Evolutionary conservation across 768 basidiomycete genomes (phyloP), one percentile per base, ranked within the genome.

Genomic region (Suillus cothurnatus): DNA sequence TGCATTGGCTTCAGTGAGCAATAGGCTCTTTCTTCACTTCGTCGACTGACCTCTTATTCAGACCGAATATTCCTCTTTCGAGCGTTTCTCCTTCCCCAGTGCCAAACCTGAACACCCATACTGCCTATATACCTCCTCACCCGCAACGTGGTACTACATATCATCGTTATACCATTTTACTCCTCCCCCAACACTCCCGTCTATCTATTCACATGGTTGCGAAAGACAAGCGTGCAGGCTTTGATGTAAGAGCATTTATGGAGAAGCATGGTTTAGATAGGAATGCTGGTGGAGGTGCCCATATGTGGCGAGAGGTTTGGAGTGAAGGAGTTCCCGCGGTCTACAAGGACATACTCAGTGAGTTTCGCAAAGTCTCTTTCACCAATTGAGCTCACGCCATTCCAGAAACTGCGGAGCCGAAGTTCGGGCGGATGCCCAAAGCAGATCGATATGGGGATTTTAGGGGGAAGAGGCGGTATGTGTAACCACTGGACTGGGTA

Each of bases 271-370:
- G 81, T 45, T 73, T 92, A 60, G 81, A 86, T 71, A 81, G 77
- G 26, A 78, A 78, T 34, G 73, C 75, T 41, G 90, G 92, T 41
- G 91, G 91, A 23, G 94, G 91, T 7, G 87, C 82, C 6, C 89
- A 91, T 75, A 93, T 95, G 89, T 96, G 89, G 87, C 82, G 94
- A 72, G 87, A 86, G 68, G 81, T 88, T 47, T 95, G 93, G 93
- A 82, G 87, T 69, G 78, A 84, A 68, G 77, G 81, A 11, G 91
- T 93, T 17, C 80, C 81, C 26, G 82, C 81, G 11, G 87, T 95
- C 64, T 92, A 94, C 78, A 71, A 72, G 66, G 83, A 88, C 67
- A 77, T 89, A 39, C 78, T 94, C 66, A 82, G 94, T 91, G 72
- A 78, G 92, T 86, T 43, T 26, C 3, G 14, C 6, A 17, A 32